phyloP scores from a whole-genome alignment of 2,329 filamentous ascomycete species.

The Aspergillus unguis region DNA sequence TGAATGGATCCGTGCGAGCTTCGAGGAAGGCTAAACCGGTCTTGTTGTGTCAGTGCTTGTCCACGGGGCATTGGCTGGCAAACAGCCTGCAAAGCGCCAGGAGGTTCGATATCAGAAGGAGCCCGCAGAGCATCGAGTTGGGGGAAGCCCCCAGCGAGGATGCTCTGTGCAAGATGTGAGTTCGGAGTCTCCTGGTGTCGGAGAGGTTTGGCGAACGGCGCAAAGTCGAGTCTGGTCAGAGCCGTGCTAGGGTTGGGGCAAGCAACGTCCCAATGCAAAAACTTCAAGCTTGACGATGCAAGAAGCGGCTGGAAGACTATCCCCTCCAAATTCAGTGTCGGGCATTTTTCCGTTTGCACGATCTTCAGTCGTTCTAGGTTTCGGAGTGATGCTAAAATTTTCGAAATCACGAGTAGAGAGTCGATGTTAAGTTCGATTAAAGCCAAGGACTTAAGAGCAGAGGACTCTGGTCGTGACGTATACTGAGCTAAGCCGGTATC shows the following conservation, averaged over 20 bases:
- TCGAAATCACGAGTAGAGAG: conserved; percentile 51
- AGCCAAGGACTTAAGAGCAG: conserved; percentile 45
- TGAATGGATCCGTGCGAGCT: conserved; percentile 43
- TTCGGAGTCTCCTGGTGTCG: conserved; percentile 38
- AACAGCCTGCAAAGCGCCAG: conserved; percentile 42
- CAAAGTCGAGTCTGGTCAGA: conserved; percentile 36
- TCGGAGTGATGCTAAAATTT: conserved; percentile 48
- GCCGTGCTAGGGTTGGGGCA: conserved; percentile 37
- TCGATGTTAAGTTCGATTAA: conserved; percentile 55
- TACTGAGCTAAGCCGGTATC: conserved; percentile 55
- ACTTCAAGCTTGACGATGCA: conserved; percentile 48
- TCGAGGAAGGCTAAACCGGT: conserved; percentile 41
- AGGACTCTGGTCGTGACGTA: conserved; percentile 45
- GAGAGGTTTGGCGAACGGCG: conserved; percentile 35
- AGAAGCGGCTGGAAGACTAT: conserved; percentile 49
- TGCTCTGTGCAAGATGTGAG: conserved; percentile 44
- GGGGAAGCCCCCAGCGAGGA: conserved; percentile 43
- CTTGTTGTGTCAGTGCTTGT: conserved; percentile 38
- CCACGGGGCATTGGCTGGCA: conserved; percentile 40
- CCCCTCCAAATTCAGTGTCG: conserved; percentile 42
- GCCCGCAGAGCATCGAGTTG: conserved; percentile 39
- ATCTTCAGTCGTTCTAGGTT: conserved; percentile 51
- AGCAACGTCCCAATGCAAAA: conserved; percentile 56
- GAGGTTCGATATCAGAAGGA: conserved; percentile 44
- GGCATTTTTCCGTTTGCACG: conserved; percentile 49